Base-by-base conservation (phyloP, 202 grass and related monocot species). In the Musa balbisiana region DNA sequence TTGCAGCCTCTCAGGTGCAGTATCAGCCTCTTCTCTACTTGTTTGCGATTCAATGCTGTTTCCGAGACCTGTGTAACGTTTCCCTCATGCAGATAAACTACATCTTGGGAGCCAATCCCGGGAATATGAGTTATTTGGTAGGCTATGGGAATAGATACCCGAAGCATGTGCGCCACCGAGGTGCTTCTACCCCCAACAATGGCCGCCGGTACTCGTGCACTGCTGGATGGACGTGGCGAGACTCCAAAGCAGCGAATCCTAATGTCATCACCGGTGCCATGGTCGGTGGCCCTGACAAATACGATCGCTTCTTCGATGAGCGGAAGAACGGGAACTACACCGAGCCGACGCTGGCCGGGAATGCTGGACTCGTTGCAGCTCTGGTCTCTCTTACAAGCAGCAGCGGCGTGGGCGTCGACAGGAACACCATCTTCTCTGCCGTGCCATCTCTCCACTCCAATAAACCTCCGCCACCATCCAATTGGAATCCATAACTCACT, bases 351-450 rank as follows among this genome's bases (percentile, higher is more conserved):
- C 49, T 78, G 67, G 78, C 67, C 0, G 78, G 77, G 27, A 79
- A 79, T 17, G 78, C 78, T 10, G 78, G 78, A 6, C 67, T 79
- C 12, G 67, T 79, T 51, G 66, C 78, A 10, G 66, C 67, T 11
- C 55, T 79, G 19, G 67, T 72, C 1, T 71, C 78, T 10, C 78
- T 79, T 2, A 50, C 78, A 59, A 62, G 67, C 25, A 62, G 54
- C 29, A 21, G 10, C 10, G 52, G 53, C 2, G 53, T 16, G 20
- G n/a, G 55, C 27, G 50, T 79, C 1, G 78, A 79, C 54, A 71
- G 51, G 67, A 79, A 79, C 54, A 26, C 67, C 52, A 79, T 79
- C 16, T 79, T 79, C 66, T 79, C 78, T 17, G 62, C 78, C 19
- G 29, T 79, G 67, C 25, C 17, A 6, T 67, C 67, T 72, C 27